Evolutionary conservation across 441 rosid genomes (phyloP).

Genomic region (Kokia cookei): DNA sequence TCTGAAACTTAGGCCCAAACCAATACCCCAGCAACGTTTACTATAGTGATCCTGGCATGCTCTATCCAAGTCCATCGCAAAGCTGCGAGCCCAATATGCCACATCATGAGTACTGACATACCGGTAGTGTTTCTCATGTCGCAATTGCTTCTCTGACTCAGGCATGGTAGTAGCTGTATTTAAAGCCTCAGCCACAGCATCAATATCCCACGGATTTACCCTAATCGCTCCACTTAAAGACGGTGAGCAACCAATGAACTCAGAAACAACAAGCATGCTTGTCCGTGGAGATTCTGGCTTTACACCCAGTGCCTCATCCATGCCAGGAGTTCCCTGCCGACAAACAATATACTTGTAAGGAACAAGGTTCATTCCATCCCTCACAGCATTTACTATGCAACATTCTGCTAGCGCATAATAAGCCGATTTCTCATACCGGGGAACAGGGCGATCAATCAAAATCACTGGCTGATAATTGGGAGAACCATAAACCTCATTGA

Average conservation of each 20-base stretch:
- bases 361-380: constrained; percentile 93
- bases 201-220: constrained; percentile 90
- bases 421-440: constrained; percentile 79
- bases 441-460: constrained; percentile 75
- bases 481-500: constrained; percentile 69
- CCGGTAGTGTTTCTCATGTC: constrained; percentile 80
- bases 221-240: constrained; percentile 88
- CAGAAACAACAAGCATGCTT: constrained; percentile 90
- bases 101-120: constrained; percentile 80
- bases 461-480: constrained; percentile 61
- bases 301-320: constrained; percentile 51
- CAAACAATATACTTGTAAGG: constrained; percentile 84
- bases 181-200: constrained; percentile 79
- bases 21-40: constrained; percentile 84
- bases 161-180: constrained; percentile 53
- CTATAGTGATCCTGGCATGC: constrained; percentile 72
- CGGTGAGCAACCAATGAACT: constrained; percentile 94
- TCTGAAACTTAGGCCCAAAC: constrained; percentile 76
- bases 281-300: constrained; percentile 48
- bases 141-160: constrained; percentile 72
- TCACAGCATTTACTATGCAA: constrained; percentile 82
- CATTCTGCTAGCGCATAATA: constrained; percentile 83
- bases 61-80: constrained; percentile 69
- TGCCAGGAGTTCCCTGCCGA: constrained; percentile 62
- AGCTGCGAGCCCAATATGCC: constrained; percentile 78